Base-by-base conservation (phyloP, 208 protist genomes). In the Naegleria lovaniensis region DNA sequence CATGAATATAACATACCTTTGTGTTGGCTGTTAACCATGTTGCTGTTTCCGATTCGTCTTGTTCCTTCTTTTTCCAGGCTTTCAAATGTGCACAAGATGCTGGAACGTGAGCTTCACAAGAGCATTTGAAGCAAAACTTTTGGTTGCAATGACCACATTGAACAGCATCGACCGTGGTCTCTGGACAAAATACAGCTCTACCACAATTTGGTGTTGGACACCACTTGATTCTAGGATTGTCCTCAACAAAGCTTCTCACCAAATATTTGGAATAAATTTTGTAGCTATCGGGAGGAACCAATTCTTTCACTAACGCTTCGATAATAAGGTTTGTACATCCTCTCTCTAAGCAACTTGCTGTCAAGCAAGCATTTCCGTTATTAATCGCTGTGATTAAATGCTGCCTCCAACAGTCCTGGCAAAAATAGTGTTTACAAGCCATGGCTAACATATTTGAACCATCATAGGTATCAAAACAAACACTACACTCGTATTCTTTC, bases 171-270 rank as follows among this genome's bases (percentile, higher is more conserved):
- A 22, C 39, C 33, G 25, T 79, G 4, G 15, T 51, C 48, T 90
- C 55, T 36, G 48, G 52, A 79, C 87, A 90, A 51, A 19, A 79
- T 3, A 90, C 55, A 51, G 87, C 87, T 36, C 33, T 79, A 51
- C 52, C 48, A 91, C 97, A 98, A 39, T 94, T 79, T 33, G 94
- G 94, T 48, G 95, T 95, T 19, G 95, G 95, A 86, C 97, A 98
- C 93, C 94, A 96, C 76, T 95, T 95, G 16, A 98, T 92, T 75
- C 94, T 92, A 33, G 94, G 93, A 89, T 97, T 97, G 85, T 96
- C 93, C n/a, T 96, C 93, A 16, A 96, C 94, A 76, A 94, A 96
- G 5, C 92, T 93, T 33, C 95, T 91, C 7, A 93, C 89, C 13
- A 94, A 86, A 88, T 91, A 95, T 67, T 93, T 89, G 7, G 43